Evolutionary conservation across 2,329 filamentous ascomycete species (phyloP).

Genomic region (Pseudocercospora fijiensis): DNA sequence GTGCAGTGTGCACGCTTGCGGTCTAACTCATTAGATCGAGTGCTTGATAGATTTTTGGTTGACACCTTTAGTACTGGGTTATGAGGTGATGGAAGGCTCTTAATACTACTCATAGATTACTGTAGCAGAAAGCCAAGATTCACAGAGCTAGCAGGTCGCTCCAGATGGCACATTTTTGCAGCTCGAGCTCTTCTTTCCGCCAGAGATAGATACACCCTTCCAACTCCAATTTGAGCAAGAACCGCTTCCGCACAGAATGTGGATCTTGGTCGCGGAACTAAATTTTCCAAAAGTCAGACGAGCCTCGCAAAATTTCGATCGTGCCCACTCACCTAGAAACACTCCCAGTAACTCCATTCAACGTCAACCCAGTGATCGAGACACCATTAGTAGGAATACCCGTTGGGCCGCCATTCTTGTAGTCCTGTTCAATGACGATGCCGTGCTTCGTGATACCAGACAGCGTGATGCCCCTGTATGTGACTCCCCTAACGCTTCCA

Average conservation of each 20-base stretch:
- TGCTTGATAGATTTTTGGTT: too few relatives aligned
- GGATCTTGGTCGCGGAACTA: constrained; percentile 43
- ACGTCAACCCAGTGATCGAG: constrained; percentile 51
- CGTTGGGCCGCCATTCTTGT: constrained; percentile 50
- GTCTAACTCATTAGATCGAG: too few relatives aligned
- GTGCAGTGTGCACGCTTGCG: too few relatives aligned
- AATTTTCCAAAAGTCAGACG: background rate
- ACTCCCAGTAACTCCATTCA: constrained; percentile 47
- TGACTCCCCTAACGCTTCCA: constrained; percentile 53
- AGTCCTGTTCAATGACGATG: constrained; percentile 60
- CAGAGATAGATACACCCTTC: constrained; percentile 34
- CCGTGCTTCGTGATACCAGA: constrained; percentile 53
- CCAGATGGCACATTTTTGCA: background rate
- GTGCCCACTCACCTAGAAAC: constrained; percentile 33
- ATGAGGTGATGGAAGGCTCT: background rate
- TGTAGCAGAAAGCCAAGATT: background rate
- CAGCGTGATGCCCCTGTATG: constrained; percentile 54
- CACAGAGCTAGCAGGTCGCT: background rate
- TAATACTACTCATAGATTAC: background rate
- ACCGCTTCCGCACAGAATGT: constrained; percentile 55
- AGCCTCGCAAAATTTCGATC: background rate
- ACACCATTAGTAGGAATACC: constrained; percentile 41
- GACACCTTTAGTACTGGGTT: too few relatives aligned
- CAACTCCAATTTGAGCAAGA: constrained; percentile 56
- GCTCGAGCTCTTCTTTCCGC: constrained; percentile 1